phyloP scores from a whole-genome alignment of 1,284 basidiomycete species.

The Trichosporon inkin region DNA sequence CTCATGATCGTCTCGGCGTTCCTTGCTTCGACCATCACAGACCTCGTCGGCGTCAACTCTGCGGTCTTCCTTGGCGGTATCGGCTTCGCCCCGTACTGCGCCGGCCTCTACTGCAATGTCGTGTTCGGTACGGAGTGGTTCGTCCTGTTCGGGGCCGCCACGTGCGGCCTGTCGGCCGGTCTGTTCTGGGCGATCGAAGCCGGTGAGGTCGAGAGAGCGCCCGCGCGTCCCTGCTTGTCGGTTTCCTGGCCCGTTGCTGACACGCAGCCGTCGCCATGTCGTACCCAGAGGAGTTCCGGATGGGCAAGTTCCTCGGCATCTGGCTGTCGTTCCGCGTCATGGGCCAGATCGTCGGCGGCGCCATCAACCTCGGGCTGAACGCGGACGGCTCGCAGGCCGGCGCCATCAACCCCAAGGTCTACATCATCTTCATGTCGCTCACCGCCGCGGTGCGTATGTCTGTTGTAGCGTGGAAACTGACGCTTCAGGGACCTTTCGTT shows the following conservation, averaged over 20 bases:
- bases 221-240: too few species aligned
- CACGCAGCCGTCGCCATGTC: conserved; percentile 35
- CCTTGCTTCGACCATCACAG: conserved; percentile 5
- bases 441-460: conserved; percentile 29
- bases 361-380: conserved; percentile 40
- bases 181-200: conserved; percentile 37
- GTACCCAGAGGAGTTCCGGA: conserved; percentile 32
- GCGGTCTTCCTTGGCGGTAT: conserved; percentile 19
- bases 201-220: too few species aligned
- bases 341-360: conserved; percentile 43
- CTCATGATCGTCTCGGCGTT: conserved; percentile 28
- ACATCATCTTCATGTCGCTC: conserved; percentile 39
- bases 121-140: conserved; percentile 29
- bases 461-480: background rate
- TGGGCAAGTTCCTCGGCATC: conserved; percentile 36
- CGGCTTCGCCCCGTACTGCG: conserved; percentile 38
- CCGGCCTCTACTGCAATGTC: conserved; percentile 39
- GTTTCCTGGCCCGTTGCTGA: background rate
- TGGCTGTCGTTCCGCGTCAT: conserved; percentile 38
- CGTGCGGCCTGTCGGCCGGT: conserved; percentile 37
- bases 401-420: conserved; percentile 10
- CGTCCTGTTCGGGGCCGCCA: conserved; percentile 33
- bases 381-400: conserved; percentile 21
- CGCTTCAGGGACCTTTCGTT: background rate
- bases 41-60: conserved; percentile 11